Conservation (phyloP, 768 basidiomycete species). For the button mushroom (Agaricus bisporus) region DNA sequence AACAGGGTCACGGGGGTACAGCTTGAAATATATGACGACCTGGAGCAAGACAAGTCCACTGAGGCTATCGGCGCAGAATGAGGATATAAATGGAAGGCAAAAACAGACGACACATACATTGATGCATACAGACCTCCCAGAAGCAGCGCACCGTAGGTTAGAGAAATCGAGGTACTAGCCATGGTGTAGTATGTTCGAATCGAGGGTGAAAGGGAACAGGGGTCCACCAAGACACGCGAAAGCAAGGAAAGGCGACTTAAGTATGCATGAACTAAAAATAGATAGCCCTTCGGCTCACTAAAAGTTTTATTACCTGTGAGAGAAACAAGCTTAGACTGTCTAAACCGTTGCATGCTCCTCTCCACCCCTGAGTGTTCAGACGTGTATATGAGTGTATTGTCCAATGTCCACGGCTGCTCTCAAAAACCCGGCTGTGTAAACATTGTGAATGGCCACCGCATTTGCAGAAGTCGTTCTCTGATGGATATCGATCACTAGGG, state of each 20-base stretch:
- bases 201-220: background rate
- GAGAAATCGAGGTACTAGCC: slow-evolving; percentile 23
- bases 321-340: too few relatives aligned
- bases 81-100: background rate
- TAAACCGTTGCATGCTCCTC: too few relatives aligned
- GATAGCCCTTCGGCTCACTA: too few relatives aligned
- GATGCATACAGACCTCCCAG: slow-evolving; percentile 31
- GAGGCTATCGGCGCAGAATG: slow-evolving; percentile 12
- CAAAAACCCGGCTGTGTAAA: too few relatives aligned
- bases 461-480: too few relatives aligned
- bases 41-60: slow-evolving; percentile 29
- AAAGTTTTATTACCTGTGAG: too few relatives aligned
- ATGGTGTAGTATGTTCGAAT: background rate
- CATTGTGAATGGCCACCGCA: too few relatives aligned
- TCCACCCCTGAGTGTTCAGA: too few relatives aligned
- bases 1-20: slow-evolving; percentile 23
- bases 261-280: background rate
- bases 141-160: slow-evolving; percentile 32
- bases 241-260: background rate
- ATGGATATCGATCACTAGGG: too few relatives aligned
- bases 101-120: slow-evolving; percentile 19
- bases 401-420: too few relatives aligned
- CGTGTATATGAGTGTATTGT: too few relatives aligned
- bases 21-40: slow-evolving; percentile 26
- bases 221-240: background rate